phyloP scores from a whole-genome alignment of 148 eudicot genomes.

The Limonium bicolor region DNA sequence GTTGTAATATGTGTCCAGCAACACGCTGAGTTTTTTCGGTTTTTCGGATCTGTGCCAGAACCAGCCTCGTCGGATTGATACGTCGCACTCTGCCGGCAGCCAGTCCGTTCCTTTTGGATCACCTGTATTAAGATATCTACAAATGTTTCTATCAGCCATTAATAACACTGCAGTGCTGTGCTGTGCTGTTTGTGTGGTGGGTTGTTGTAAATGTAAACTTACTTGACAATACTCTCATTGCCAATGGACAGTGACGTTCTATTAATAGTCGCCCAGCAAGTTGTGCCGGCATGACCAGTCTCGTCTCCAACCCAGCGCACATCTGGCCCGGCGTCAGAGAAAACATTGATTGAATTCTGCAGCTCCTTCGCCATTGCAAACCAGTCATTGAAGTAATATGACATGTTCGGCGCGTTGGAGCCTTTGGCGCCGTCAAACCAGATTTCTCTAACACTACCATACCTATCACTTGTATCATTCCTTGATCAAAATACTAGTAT shows the following conservation, averaged over 20 bases:
- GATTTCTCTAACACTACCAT: slow-evolving; percentile 64
- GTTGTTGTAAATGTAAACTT: too few species aligned
- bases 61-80: slow-evolving; percentile 74
- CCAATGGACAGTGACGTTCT: slow-evolving; percentile 65
- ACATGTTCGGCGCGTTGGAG: slow-evolving; percentile 55
- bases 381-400: slow-evolving; percentile 70
- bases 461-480: slow-evolving; percentile 17
- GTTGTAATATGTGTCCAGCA: slow-evolving; percentile 65
- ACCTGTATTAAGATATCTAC: slow-evolving; percentile 74
- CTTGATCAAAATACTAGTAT: background rate
- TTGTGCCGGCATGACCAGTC: slow-evolving; percentile 52
- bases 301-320: slow-evolving; percentile 88
- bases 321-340: slow-evolving; percentile 87
- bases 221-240: slow-evolving; percentile 48
- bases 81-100: slow-evolving; percentile 89
- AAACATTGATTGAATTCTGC: slow-evolving; percentile 81
- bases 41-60: slow-evolving; percentile 78
- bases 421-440: slow-evolving; percentile 99
- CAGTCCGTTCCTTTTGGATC: slow-evolving; percentile 77
- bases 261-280: slow-evolving; percentile 87
- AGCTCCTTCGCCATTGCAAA: slow-evolving; percentile 71
- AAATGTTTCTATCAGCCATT: background rate
- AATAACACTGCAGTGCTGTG: background rate
- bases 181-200: too few species aligned
- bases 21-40: slow-evolving; percentile 45